Evolutionary conservation across 2,329 filamentous ascomycete species (phyloP).

Genomic region (Trichoderma lentiforme): DNA sequence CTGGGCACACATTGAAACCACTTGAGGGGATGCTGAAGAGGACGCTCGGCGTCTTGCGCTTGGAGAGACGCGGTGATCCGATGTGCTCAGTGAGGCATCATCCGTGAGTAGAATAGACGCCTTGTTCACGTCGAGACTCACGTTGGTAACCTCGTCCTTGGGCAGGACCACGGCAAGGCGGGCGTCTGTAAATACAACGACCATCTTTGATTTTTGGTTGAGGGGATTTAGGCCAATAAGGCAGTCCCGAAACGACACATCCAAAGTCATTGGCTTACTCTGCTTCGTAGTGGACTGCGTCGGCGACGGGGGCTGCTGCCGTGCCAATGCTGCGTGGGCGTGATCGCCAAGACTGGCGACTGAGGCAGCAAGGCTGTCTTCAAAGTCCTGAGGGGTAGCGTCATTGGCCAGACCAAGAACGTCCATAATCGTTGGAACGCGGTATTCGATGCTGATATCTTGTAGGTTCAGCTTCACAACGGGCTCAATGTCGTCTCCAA

Average conservation of each 20-base stretch:
- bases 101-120: constrained; percentile 82
- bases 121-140: constrained; percentile 68
- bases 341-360: constrained; percentile 72
- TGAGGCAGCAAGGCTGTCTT: constrained; percentile 72
- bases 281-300: constrained; percentile 27
- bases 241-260: constrained; percentile 77
- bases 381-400: constrained; percentile 68
- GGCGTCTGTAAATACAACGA: constrained; percentile 76
- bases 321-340: constrained; percentile 47
- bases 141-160: constrained; percentile 60
- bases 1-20: constrained; percentile 55
- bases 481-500: constrained; percentile 92
- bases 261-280: constrained; percentile 61
- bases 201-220: constrained; percentile 68
- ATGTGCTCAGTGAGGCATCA: constrained; percentile 47
- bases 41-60: constrained; percentile 28
- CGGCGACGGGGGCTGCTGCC: constrained; percentile 19
- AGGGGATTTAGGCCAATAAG: constrained; percentile 81
- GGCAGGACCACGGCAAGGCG: constrained; percentile 67
- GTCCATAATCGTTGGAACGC: constrained; percentile 77
- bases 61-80: constrained; percentile 20
- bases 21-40: constrained; percentile 46
- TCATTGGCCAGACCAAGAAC: constrained; percentile 68
- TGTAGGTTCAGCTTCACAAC: constrained; percentile 83
- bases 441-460: constrained; percentile 84